These are phyloP conservation scores for Penicillium hordei DNA, from an alignment of 2,329 filamentous ascomycete species.

Conservation along the genomic window DNA sequence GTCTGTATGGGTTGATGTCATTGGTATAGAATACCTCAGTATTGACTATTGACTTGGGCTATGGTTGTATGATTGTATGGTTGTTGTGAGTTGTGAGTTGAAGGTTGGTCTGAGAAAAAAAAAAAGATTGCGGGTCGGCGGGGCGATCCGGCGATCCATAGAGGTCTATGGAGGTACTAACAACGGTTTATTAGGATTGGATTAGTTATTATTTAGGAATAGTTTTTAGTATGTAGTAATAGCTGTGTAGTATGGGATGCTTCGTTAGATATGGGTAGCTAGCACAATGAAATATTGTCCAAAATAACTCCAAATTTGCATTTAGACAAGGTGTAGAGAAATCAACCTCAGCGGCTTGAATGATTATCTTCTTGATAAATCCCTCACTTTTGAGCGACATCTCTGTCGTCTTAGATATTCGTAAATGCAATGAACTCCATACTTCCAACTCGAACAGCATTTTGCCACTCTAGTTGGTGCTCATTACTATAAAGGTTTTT, in stretches of 20 bases:
- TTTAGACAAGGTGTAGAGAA: not conserved
- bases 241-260: too few species aligned
- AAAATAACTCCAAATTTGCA: not conserved
- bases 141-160: not conserved
- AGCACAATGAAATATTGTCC: not conserved
- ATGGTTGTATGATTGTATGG: not conserved
- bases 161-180: not conserved
- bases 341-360: not conserved
- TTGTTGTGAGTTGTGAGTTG: not conserved
- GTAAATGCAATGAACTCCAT: not conserved
- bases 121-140: constrained; percentile 2
- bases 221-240: not conserved
- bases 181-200: not conserved
- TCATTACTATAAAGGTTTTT: too few species aligned
- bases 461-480: not conserved
- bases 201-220: not conserved
- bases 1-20: constrained; percentile 5
- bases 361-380: not conserved
- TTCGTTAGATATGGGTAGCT: not conserved
- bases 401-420: not conserved
- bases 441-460: not conserved
- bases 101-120: not conserved
- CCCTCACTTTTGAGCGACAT: not conserved
- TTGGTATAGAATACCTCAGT: not conserved
- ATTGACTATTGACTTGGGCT: not conserved